phyloP scores from a whole-genome alignment of 2,329 filamentous ascomycete species.

The Trichoderma semiorbis region DNA sequence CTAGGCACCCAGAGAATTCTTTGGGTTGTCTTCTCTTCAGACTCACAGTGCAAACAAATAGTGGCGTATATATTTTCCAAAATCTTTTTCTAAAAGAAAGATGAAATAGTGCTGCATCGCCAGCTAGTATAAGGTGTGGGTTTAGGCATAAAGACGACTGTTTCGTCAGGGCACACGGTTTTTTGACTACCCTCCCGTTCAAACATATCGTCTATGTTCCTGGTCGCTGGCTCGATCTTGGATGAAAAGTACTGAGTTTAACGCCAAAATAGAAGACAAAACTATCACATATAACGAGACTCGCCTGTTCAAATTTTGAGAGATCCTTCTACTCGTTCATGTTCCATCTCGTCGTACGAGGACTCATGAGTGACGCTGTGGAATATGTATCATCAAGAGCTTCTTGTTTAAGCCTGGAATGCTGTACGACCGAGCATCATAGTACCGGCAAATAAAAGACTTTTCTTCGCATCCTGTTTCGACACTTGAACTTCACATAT shows the following conservation, averaged over 20 bases:
- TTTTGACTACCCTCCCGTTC: background rate
- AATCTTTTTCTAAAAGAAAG: background rate
- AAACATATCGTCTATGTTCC: background rate
- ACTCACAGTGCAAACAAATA: background rate
- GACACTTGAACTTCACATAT: too few relatives aligned
- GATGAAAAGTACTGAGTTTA: background rate
- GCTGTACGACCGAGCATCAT: background rate
- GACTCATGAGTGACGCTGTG: background rate
- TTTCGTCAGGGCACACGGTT: background rate
- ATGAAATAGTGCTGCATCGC: background rate
- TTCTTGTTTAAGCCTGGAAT: background rate
- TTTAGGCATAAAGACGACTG: background rate
- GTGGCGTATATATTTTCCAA: background rate
- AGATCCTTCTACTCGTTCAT: background rate
- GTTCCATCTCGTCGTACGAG: background rate
- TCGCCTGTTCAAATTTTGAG: background rate
- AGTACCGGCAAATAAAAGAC: too few relatives aligned
- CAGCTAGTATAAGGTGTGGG: background rate
- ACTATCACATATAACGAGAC: accelerated
- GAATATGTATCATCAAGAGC: background rate
- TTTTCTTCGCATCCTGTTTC: too few relatives aligned
- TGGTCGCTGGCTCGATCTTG: background rate
- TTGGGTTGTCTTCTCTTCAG: background rate
- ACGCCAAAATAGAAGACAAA: background rate
- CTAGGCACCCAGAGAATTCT: background rate